phyloP scores from a whole-genome alignment of 116 monocot species.

The Papilionanthe hybrid region DNA sequence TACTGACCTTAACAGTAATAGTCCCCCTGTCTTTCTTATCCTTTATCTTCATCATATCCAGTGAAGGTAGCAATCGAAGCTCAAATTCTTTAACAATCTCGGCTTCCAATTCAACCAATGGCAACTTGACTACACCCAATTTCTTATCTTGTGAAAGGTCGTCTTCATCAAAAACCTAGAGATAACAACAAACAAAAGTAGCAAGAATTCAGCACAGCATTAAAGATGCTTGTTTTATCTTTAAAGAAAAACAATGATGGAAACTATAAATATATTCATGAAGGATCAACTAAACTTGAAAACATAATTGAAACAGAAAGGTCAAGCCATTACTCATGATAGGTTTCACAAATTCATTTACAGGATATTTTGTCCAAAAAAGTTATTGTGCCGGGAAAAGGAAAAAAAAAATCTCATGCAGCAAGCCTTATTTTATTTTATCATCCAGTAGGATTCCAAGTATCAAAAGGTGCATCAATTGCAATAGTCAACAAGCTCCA shows the following conservation, averaged over 20 bases:
- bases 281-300: background rate
- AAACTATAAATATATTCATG: background rate
- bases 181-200: constrained; percentile 3
- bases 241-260: background rate
- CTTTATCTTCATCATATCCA: constrained; percentile 79
- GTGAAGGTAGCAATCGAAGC: constrained; percentile 61
- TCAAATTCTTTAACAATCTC: constrained; percentile 63
- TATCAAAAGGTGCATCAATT: background rate
- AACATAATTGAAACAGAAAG: background rate
- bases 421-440: background rate
- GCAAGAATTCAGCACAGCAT: background rate
- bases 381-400: background rate
- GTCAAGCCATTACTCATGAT: background rate
- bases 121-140: constrained; percentile 67
- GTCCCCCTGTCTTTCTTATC: constrained; percentile 95
- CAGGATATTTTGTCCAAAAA: background rate
- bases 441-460: background rate
- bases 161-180: constrained; percentile 89
- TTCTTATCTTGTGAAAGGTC: constrained; percentile 66
- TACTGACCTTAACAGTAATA: constrained; percentile 64
- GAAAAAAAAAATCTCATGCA: background rate
- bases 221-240: background rate
- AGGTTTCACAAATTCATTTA: background rate
- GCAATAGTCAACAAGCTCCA: background rate
- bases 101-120: constrained; percentile 66